phyloP scores from a whole-genome alignment of 768 basidiomycete species.

The Rhodotorula graminis region DNA sequence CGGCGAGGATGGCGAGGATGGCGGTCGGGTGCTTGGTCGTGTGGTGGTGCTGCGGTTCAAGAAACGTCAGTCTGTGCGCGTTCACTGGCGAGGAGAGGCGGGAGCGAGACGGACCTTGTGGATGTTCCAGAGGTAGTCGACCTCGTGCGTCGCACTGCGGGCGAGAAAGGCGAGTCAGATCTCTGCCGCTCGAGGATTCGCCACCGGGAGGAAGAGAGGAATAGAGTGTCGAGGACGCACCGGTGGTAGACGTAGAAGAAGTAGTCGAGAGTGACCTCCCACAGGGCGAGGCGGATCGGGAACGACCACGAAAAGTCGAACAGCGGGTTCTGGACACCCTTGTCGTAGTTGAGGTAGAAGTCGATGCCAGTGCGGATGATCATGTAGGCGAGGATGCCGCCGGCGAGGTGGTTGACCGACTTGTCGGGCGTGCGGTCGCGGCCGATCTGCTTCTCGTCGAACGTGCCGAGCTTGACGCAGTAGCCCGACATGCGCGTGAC shows the following conservation, averaged over 20 bases:
- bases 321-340: conserved; percentile 1
- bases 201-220: too few species aligned
- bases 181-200: neutral
- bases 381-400: conserved; percentile 26
- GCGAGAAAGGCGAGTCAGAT: too few species aligned
- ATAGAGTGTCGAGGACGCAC: too few species aligned
- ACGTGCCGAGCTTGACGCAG: conserved; percentile 26
- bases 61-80: too few species aligned
- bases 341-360: conserved; percentile 18
- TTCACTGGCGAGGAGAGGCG: too few species aligned
- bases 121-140: conserved; percentile 26
- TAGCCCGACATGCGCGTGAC: conserved; percentile 8
- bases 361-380: conserved; percentile 16
- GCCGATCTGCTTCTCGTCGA: conserved; percentile 30
- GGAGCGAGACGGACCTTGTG: too few species aligned
- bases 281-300: conserved; percentile 19
- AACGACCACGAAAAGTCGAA: conserved; percentile 3
- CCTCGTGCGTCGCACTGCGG: conserved; percentile 4
- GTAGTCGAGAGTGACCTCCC: conserved; percentile 31
- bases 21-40: conserved; percentile 27
- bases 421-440: conserved; percentile 32
- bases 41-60: neutral
- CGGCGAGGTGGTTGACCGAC: conserved; percentile 24
- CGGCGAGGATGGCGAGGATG: conserved; percentile 32
- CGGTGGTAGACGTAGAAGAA: conserved; percentile 34